Base-by-base conservation (phyloP, 169 alveolate genomes). In the Blepharisma undulans region DNA sequence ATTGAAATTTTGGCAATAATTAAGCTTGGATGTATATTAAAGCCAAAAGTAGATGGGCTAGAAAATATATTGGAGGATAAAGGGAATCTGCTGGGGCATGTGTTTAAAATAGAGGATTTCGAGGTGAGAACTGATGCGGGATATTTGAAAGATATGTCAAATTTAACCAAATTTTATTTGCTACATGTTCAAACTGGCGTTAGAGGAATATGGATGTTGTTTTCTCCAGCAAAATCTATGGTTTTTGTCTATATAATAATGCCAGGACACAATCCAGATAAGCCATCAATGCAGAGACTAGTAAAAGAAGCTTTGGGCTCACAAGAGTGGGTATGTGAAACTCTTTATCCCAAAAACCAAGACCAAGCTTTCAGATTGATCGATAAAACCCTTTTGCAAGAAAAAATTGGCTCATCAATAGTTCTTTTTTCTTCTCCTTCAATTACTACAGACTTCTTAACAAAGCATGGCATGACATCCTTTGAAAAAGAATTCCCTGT, bases 1-100 rank as follows among this genome's bases (percentile, higher is more conserved):
- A 85, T 95, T 33, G 90, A 92, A 27, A 94, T 94, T 78, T 95
- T 91, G 89, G 96, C 96, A 18, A 93, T 96, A 21, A 88, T 93
- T 33, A 91, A 91, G 66, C 82, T 96, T 33, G 98, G 98, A 32
- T 92, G 92, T 87, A 66, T 93, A 25, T 90, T 93, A 36, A 95
- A 88, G 76, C 96, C 94, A 76, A 97, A 84, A 81, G 74, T 72
- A 89, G 90, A 87, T 60, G 89, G 76, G 33, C 60, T 72, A 48
- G 95, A 94, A 36, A 71, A 90, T 76, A 96, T 95, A 48, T 92
- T 87, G 34, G 92, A 92, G 32, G 84, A 84, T 76, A 72, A 32
- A 29, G 92, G 88, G 72, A 88, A 25, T 18, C n/a, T 88, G 60
- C 33, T 48, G 27, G 95, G 82, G 78, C 92, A 88, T 77, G 89